Evolutionary conservation across 2,329 filamentous ascomycete genomes (phyloP).

Genomic region (Hypoxylon rubiginosum): DNA sequence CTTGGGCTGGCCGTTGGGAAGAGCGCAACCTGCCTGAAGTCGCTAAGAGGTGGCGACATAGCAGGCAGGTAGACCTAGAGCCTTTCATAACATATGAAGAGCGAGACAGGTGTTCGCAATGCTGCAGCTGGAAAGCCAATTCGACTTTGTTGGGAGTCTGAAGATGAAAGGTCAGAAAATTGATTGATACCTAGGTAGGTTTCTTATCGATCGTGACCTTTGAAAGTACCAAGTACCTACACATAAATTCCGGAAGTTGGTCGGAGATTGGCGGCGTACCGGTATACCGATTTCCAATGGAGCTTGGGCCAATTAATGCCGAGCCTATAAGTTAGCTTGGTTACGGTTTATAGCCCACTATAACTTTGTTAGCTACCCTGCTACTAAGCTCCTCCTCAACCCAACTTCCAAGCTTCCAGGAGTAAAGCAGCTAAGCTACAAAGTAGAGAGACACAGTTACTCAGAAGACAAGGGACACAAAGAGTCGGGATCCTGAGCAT

Average conservation of each 20-base stretch:
- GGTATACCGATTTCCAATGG: constrained; percentile 5
- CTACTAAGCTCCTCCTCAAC: background rate
- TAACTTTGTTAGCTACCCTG: constrained; percentile 2
- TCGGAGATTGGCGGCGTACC: constrained; percentile 12
- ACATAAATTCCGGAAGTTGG: background rate
- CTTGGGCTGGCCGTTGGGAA: constrained; percentile 43
- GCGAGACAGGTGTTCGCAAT: constrained; percentile 11
- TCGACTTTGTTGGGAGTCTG: background rate
- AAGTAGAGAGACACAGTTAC: background rate
- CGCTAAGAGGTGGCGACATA: constrained; percentile 51
- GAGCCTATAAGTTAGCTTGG: background rate
- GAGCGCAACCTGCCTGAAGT: constrained; percentile 32
- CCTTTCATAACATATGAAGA: constrained; percentile 48
- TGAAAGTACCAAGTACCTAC: background rate
- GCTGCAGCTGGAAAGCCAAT: background rate
- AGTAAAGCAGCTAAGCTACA: background rate
- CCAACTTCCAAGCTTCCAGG: background rate
- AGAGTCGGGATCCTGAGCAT: background rate
- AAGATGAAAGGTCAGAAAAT: constrained; percentile 12
- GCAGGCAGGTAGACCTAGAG: constrained; percentile 47
- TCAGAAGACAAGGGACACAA: constrained; percentile 19
- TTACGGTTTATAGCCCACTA: background rate
- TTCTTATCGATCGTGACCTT: constrained; percentile 22
- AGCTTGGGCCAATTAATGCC: constrained; percentile 18
- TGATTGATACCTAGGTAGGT: too few species aligned